Conservation (phyloP, 441 rosid species). For the Cnidoscolus chayamansa region DNA sequence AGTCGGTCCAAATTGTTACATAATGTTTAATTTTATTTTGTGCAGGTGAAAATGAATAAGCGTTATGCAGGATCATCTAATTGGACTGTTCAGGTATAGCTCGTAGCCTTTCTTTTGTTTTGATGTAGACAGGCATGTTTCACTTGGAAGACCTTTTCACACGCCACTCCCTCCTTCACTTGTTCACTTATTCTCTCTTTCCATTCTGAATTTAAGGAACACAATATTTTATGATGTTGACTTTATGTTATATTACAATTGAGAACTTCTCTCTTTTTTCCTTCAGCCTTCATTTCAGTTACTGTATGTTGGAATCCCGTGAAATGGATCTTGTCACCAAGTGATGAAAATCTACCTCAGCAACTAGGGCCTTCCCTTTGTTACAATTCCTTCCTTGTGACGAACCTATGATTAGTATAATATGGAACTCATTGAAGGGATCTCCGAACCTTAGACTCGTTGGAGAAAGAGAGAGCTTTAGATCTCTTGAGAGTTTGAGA, state of each 20-base stretch:
- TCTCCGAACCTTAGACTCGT: too few relatives aligned
- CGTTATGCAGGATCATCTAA: conserved; percentile 81
- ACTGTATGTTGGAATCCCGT: not conserved
- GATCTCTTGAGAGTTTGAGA: too few relatives aligned
- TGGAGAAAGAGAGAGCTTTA: too few relatives aligned
- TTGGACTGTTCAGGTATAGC: conserved; percentile 86
- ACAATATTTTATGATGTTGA: not conserved
- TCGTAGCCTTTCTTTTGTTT: not conserved
- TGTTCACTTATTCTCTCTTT: not conserved
- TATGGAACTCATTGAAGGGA: too few relatives aligned
- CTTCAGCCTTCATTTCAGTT: not conserved
- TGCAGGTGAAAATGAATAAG: conserved; percentile 75
- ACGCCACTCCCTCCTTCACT: not conserved
- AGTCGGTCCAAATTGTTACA: not conserved
- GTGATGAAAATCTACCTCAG: too few relatives aligned
- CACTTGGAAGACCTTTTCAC: too few relatives aligned
- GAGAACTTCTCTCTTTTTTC: not conserved
- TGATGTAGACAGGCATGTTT: not conserved
- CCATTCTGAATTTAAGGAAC: not conserved
- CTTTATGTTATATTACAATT: not conserved
- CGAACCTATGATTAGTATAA: too few relatives aligned
- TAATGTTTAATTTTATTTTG: conserved; percentile 12
- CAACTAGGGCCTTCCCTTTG: too few relatives aligned
- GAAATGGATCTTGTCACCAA: too few relatives aligned
- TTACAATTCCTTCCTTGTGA: too few relatives aligned